phyloP scores from a whole-genome alignment of 2,329 filamentous ascomycete genomes.

The Clarireedia homoeocarpa region DNA sequence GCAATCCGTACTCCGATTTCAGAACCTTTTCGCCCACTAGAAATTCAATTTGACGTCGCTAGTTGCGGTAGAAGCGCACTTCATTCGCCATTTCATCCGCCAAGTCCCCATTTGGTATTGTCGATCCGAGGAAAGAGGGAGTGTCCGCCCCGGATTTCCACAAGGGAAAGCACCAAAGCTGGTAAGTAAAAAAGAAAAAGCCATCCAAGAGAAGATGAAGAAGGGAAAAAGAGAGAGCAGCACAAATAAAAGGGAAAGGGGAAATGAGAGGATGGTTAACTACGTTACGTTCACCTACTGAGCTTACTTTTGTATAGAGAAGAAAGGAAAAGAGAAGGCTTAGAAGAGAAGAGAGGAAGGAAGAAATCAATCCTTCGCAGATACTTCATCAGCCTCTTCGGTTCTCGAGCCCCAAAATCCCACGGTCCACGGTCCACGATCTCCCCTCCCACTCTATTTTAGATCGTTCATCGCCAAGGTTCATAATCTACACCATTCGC shows the following conservation, averaged over 20 bases:
- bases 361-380: neutral
- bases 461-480: too few species aligned
- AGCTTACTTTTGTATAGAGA: neutral
- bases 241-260: too few species aligned
- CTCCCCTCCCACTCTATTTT: too few species aligned
- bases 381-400: too few species aligned
- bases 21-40: neutral
- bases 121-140: neutral
- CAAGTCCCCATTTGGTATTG: neutral
- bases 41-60: neutral
- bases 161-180: neutral
- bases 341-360: neutral
- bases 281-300: too few species aligned
- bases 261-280: too few species aligned
- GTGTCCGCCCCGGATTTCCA: neutral
- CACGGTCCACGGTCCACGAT: too few species aligned
- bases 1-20: neutral
- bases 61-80: neutral
- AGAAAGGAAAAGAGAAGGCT: neutral
- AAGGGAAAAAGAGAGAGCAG: neutral
- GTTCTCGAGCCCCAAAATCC: too few species aligned
- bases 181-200: too few species aligned
- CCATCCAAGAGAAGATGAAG: neutral
- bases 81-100: neutral
- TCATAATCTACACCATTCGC: too few species aligned